Percentiles rank a stretch among this genome's conserved stretches.
These are phyloP conservation scores for Fragosphaeria purpurea DNA, from an alignment of 2,329 filamentous ascomycete species.

Conservation along the genomic window DNA sequence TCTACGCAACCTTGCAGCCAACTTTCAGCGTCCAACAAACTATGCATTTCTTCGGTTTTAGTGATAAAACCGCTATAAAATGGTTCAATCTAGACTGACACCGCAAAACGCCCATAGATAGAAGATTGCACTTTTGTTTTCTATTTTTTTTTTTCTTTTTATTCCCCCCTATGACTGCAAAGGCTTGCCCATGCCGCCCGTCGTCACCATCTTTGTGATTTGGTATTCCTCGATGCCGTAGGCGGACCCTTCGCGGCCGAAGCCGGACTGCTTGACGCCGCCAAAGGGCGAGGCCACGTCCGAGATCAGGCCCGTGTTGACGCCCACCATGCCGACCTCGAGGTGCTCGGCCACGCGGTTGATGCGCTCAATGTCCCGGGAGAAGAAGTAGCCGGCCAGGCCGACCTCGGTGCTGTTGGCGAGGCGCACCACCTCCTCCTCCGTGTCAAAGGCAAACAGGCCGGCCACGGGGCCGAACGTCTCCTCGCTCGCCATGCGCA, in stretches of 20 bases:
- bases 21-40: too few species aligned
- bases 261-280: constrained; percentile 73
- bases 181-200: constrained; percentile 45
- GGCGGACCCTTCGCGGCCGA: constrained; percentile 67
- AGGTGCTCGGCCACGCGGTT: constrained; percentile 56
- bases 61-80: too few species aligned
- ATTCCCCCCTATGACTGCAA: constrained; percentile 27
- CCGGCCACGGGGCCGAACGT: constrained; percentile 93
- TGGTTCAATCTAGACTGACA: too few species aligned
- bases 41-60: not conserved
- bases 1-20: too few species aligned
- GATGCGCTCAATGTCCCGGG: constrained; percentile 48
- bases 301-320: constrained; percentile 63
- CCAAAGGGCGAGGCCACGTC: constrained; percentile 57
- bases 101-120: too few species aligned
- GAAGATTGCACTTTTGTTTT: too few species aligned
- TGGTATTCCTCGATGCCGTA: constrained; percentile 72
- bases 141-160: not conserved
- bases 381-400: constrained; percentile 91
- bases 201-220: constrained; percentile 58
- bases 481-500: constrained; percentile 79
- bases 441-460: constrained; percentile 78
- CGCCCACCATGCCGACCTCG: constrained; percentile 80
- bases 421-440: constrained; percentile 75
- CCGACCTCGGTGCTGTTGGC: constrained; percentile 81